These are phyloP conservation scores for Fagopyrum tataricum DNA, from an alignment of 148 eudicot genomes.

Conservation along the genomic window DNA sequence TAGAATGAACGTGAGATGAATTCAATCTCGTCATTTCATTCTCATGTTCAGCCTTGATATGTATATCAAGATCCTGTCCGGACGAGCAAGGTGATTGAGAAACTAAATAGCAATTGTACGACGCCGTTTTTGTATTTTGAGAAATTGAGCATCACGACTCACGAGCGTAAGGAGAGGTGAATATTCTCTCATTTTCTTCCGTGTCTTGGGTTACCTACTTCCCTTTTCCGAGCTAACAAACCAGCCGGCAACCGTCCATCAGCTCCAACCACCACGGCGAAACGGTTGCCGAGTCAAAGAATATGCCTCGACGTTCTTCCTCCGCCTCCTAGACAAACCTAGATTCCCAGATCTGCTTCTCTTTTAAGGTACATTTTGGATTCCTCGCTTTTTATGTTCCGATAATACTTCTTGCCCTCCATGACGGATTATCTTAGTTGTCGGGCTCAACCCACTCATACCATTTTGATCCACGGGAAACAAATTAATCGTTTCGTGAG, in stretches of 20 bases:
- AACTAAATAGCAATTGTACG: background rate
- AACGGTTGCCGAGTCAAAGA: background rate
- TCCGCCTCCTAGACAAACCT: background rate
- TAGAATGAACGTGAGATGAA: too few relatives aligned
- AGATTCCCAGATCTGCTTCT: conserved; percentile 9
- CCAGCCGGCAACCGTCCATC: background rate
- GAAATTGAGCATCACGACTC: background rate
- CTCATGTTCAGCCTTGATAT: too few relatives aligned
- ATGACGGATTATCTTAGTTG: background rate
- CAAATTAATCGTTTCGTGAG: background rate
- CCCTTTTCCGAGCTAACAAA: background rate
- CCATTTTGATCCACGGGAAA: background rate
- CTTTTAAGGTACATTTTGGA: conserved; percentile 3
- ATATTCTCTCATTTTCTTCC: background rate
- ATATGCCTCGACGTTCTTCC: background rate
- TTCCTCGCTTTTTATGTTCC: background rate
- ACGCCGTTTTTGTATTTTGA: background rate
- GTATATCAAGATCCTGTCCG: too few relatives aligned
- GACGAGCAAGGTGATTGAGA: too few relatives aligned
- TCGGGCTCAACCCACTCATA: background rate
- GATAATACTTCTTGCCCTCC: background rate
- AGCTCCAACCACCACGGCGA: background rate
- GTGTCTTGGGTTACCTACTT: background rate
- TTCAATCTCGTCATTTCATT: too few relatives aligned
- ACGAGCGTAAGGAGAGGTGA: background rate